phyloP scores from a whole-genome alignment of 768 basidiomycete genomes.

The Hericium coralloides region DNA sequence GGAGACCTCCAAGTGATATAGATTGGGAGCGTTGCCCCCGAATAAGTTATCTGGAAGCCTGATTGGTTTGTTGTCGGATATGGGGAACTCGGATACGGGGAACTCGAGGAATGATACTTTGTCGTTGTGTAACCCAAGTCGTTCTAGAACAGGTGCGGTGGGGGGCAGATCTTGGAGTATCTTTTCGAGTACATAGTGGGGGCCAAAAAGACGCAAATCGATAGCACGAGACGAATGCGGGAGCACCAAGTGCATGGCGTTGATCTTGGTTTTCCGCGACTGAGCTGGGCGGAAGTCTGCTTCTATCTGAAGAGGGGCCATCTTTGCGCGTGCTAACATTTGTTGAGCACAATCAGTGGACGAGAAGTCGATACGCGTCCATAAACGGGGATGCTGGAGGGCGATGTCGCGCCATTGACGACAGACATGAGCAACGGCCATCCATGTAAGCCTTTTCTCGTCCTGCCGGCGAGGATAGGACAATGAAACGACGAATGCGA shows the following conservation, averaged over 20 bases:
- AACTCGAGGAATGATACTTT: too few relatives aligned
- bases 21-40: background rate
- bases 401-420: conserved; percentile 9
- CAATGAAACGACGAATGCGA: background rate
- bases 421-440: conserved; percentile 6
- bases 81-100: too few relatives aligned
- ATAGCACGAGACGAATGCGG: conserved; percentile 1
- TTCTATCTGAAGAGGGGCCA: background rate
- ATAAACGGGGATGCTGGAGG: conserved; percentile 3
- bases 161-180: background rate
- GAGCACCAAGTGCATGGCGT: background rate
- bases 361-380: conserved; percentile 3
- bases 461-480: background rate
- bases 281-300: background rate
- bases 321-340: conserved; percentile 4
- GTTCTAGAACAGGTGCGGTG: background rate
- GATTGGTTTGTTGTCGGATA: too few relatives aligned
- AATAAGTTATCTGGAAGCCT: background rate
- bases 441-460: background rate
- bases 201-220: background rate
- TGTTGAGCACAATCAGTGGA: background rate
- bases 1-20: background rate
- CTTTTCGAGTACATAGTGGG: background rate
- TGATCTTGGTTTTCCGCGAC: background rate
- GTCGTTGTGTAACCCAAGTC: background rate